Conservation (phyloP, 2,329 filamentous ascomycete genomes). For the Camptophora hylomeconis region DNA sequence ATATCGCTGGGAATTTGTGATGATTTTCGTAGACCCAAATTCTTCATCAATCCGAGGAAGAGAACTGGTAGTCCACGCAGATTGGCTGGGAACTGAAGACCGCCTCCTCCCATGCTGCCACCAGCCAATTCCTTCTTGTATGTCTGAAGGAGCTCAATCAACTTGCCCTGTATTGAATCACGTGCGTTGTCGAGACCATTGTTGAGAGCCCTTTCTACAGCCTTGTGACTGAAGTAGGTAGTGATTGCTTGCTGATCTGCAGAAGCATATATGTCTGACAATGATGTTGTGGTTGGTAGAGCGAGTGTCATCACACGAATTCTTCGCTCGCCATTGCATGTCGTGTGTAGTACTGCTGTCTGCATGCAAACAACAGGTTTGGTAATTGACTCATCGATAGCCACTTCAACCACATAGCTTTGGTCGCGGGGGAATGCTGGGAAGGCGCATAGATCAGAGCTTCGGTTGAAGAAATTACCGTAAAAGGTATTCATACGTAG, state of each 20-base stretch:
- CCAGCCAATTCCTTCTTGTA: slow-evolving; percentile 95
- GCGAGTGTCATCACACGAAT: slow-evolving; percentile 91
- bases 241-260: slow-evolving; percentile 90
- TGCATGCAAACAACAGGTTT: slow-evolving; percentile 90
- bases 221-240: slow-evolving; percentile 93
- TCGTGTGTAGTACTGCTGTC: slow-evolving; percentile 89
- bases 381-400: slow-evolving; percentile 86
- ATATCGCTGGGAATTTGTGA: slow-evolving; percentile 90
- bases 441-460: slow-evolving; percentile 94
- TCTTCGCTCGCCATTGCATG: slow-evolving; percentile 89
- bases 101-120: slow-evolving; percentile 84
- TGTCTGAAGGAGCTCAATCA: slow-evolving; percentile 82
- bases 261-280: slow-evolving; percentile 86
- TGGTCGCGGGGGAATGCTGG: slow-evolving; percentile 95
- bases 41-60: slow-evolving; percentile 91
- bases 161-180: slow-evolving; percentile 80
- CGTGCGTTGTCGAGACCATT: slow-evolving; percentile 80
- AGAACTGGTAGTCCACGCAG: slow-evolving; percentile 75
- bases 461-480: slow-evolving; percentile 98
- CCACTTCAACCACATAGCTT: slow-evolving; percentile 94
- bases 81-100: slow-evolving; percentile 88
- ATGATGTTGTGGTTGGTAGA: slow-evolving; percentile 78
- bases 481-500: slow-evolving; percentile 97
- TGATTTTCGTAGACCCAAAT: slow-evolving; percentile 84
- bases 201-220: slow-evolving; percentile 77